Percentiles rank a stretch among this genome's conserved stretches.
Conservation (phyloP, 805 yeast genomes). For the Candida palmyrensis region DNA sequence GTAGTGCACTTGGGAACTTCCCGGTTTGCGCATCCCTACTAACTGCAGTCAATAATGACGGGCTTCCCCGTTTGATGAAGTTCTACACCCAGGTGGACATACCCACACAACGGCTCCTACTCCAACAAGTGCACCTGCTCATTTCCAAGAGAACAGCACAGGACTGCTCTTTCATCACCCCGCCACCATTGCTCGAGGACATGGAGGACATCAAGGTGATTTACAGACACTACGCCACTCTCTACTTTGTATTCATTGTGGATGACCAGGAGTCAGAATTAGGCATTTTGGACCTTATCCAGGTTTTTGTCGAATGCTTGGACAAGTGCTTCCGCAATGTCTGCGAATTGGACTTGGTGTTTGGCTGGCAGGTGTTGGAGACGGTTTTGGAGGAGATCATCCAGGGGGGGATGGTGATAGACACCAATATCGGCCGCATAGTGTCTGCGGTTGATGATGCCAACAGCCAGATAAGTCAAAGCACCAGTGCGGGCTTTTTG, state of each 20-base stretch:
- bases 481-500: constrained; percentile 17
- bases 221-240: constrained; percentile 89
- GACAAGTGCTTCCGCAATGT: constrained; percentile 92
- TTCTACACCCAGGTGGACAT: constrained; percentile 91
- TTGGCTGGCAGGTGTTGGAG: constrained; percentile 96
- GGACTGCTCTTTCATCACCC: constrained; percentile 86
- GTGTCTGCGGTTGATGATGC: constrained; percentile 81
- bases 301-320: constrained; percentile 92
- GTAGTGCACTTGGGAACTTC: background rate
- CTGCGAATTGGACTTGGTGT: constrained; percentile 93
- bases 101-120: constrained; percentile 70
- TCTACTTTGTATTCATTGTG: constrained; percentile 93
- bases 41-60: constrained; percentile 74
- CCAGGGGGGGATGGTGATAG: constrained; percentile 98
- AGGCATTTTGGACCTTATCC: constrained; percentile 90
- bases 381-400: constrained; percentile 88
- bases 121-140: constrained; percentile 77
- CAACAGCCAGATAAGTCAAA: constrained; percentile 41
- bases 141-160: constrained; percentile 64
- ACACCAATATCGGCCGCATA: constrained; percentile 76
- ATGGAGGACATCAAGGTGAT: constrained; percentile 80
- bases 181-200: constrained; percentile 74
- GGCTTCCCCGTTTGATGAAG: constrained; percentile 82
- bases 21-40: constrained; percentile 10
- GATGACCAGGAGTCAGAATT: constrained; percentile 94